Evolutionary conservation across 2,329 filamentous ascomycete species (phyloP), one percentile per base, ranked within the genome.

Genomic region (Coleophoma crateriformis): DNA sequence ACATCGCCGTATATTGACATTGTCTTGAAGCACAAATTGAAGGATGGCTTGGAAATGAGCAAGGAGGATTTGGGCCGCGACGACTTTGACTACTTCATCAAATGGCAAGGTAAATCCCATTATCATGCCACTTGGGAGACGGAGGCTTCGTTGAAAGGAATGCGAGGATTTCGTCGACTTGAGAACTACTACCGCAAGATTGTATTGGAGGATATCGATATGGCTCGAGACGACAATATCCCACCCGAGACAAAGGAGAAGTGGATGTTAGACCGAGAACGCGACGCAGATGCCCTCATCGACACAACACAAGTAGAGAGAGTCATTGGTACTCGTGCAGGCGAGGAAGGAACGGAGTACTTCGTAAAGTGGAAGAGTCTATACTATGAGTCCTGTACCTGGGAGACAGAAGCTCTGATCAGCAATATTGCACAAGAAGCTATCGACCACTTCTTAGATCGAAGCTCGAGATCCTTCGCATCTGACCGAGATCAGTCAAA

Each of bases 351-450:
- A 45, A 81, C 81, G 1, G 90, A 97, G 66, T 99, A 99, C 67
- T 89, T 85, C 56, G 87, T 97, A 68, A 99, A 99, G 72, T 99
- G 94, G 90, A 95, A 94, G 69, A 88, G 89, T 11, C 79, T 97
- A 46, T 88, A 86, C 47, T 99, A 99, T 65, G 91, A 97, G 61
- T 85, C 85, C 54, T 96, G 88, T 69, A 99, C 95, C 2, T 99
- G 95, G 95, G 94, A 99, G 67, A 71, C 75, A 38, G 88, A 84
- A 37, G 77, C 81, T 6, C 76, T 92, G 33, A 81, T 97, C 59
- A 88, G 84, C 64, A 73, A 82, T 33, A 81, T 89, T 47, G 90
- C 91, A 44, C 90, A 96, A 67, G 81, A 83, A 61, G 89, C 95
- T 71, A 92, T 99, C 60, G 92, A 97, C 64, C 86, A 90, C 61